Evolutionary conservation across 2,329 filamentous ascomycete species (phyloP).

Genomic region (Phaeosphaeriaceae sp.): DNA sequence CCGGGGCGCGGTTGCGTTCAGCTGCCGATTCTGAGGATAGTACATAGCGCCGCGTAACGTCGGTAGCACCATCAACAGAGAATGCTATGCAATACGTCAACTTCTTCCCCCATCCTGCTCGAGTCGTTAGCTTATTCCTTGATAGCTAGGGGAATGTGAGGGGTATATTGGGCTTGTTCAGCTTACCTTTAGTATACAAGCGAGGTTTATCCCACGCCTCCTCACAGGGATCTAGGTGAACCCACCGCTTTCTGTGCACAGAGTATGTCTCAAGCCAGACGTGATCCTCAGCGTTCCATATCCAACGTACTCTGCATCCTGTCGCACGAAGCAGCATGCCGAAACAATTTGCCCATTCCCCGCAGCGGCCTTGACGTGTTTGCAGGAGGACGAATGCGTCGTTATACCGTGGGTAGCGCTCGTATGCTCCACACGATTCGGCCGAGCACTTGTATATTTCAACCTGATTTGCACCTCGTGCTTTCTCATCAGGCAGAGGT

Average conservation of each 20-base stretch:
- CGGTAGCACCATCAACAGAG: slow-evolving; percentile 80
- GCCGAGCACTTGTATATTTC: slow-evolving; percentile 90
- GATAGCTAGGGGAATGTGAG: not conserved
- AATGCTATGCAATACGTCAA: slow-evolving; percentile 98
- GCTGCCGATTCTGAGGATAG: slow-evolving; percentile 71
- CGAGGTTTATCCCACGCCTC: slow-evolving; percentile 94
- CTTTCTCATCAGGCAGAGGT: slow-evolving; percentile 86
- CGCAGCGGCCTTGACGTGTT: slow-evolving; percentile 82
- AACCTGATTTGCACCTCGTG: slow-evolving; percentile 83
- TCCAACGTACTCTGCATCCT: slow-evolving; percentile 89
- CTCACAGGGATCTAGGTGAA: slow-evolving; percentile 96
- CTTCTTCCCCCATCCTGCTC: slow-evolving; percentile 89
- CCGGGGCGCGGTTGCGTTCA: slow-evolving; percentile 78
- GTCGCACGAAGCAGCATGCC: slow-evolving; percentile 96
- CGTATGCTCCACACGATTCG: slow-evolving; percentile 74
- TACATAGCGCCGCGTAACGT: slow-evolving; percentile 71
- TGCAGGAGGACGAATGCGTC: slow-evolving; percentile 93
- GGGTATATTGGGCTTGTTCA: too few species aligned
- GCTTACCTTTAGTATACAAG: slow-evolving; percentile 81
- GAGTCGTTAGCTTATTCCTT: slow-evolving; percentile 12
- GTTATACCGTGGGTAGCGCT: slow-evolving; percentile 91
- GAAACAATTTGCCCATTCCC: slow-evolving; percentile 99
- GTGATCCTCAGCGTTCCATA: slow-evolving; percentile 97
- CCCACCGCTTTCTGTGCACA: slow-evolving; percentile 89
- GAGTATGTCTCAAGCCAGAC: slow-evolving; percentile 99